Conservation (phyloP, 805 yeast genomes). For the Saturnispora gosingensis region DNA sequence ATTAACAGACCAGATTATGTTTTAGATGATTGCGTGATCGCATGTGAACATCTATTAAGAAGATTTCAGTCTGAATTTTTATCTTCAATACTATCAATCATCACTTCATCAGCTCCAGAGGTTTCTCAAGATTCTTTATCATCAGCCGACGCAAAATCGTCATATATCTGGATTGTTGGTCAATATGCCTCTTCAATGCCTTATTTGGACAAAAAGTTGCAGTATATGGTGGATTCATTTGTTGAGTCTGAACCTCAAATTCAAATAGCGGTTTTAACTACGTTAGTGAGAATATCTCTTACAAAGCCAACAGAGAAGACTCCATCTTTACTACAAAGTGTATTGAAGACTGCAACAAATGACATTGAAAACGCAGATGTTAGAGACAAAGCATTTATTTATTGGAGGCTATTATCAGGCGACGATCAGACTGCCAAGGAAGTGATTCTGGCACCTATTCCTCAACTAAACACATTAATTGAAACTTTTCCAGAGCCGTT, state of each 20-base stretch:
- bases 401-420: constrained; percentile 56
- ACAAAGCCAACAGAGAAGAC: constrained; percentile 25
- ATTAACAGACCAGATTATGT: constrained; percentile 57
- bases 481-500: constrained; percentile 61
- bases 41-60: constrained; percentile 57
- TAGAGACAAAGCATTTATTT: constrained; percentile 69
- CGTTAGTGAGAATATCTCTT: constrained; percentile 50
- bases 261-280: constrained; percentile 50
- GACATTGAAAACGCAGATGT: constrained; percentile 66
- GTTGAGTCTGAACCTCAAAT: constrained; percentile 49
- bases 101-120: constrained; percentile 24
- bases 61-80: constrained; percentile 49
- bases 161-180: constrained; percentile 64
- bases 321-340: constrained; percentile 42
- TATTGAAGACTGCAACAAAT: constrained; percentile 54
- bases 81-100: constrained; percentile 46
- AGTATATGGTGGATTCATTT: constrained; percentile 41
- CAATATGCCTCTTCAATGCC: constrained; percentile 58
- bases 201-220: constrained; percentile 38
- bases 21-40: constrained; percentile 50
- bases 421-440: constrained; percentile 34
- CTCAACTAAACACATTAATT: constrained; percentile 64
- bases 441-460: constrained; percentile 53
- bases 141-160: constrained; percentile 43
- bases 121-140: constrained; percentile 38